phyloP scores from a whole-genome alignment of 176 grass and related monocot species.

The barley (Hordeum vulgare) region DNA sequence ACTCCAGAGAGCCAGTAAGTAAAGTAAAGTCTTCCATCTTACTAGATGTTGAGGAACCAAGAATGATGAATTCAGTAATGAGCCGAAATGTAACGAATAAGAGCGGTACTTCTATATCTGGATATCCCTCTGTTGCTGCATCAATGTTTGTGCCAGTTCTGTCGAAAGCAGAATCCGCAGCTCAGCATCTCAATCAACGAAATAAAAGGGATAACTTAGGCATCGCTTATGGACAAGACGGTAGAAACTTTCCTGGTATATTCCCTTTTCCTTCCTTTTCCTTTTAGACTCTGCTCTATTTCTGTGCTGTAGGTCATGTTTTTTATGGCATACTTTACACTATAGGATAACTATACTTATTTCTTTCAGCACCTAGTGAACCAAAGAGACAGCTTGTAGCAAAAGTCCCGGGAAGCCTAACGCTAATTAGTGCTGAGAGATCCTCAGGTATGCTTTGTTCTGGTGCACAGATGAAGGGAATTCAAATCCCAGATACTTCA shows the following conservation, averaged over 20 bases:
- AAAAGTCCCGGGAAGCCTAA: constrained; percentile 19
- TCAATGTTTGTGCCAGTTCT: constrained; percentile 25
- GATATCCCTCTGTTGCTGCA: constrained; percentile 26
- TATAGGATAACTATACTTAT: constrained; percentile 22
- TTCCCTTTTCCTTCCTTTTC: background rate
- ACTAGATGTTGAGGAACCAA: constrained; percentile 45
- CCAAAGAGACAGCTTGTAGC: constrained; percentile 47
- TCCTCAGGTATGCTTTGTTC: constrained; percentile 44
- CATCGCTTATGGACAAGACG: constrained; percentile 37
- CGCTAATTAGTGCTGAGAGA: constrained; percentile 34
- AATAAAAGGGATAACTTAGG: constrained; percentile 26
- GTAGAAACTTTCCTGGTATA: constrained; percentile 39
- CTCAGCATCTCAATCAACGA: constrained; percentile 20
- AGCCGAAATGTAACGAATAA: constrained; percentile 30
- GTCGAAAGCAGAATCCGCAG: constrained; percentile 41
- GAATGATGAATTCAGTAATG: constrained; percentile 24
- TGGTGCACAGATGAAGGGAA: constrained; percentile 26
- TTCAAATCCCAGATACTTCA: constrained; percentile 26
- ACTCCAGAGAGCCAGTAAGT: constrained; percentile 29
- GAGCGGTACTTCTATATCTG: constrained; percentile 54
- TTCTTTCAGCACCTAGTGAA: constrained; percentile 53
- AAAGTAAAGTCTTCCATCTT: constrained; percentile 35
- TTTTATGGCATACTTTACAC: constrained; percentile 13
- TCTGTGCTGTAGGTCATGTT: background rate
- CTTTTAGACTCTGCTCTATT: background rate